Conservation (phyloP, 805 yeast species). For the Isabelozyma heimii region DNA sequence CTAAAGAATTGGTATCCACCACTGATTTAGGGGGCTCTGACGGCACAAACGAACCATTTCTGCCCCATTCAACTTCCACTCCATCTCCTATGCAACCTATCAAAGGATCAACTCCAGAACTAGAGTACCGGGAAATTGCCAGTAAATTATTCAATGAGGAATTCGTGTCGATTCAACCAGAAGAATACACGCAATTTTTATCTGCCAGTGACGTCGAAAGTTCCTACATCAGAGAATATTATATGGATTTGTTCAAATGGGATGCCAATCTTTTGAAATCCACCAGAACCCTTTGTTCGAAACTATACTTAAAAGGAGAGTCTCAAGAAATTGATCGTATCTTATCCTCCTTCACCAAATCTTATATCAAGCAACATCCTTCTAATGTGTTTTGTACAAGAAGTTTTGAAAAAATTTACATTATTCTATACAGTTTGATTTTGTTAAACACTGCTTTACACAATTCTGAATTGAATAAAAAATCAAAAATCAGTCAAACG, state of each 20-base stretch:
- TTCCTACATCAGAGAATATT: slow-evolving; percentile 36
- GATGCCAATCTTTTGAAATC: slow-evolving; percentile 53
- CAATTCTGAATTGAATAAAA: slow-evolving; percentile 42
- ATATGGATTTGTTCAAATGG: slow-evolving; percentile 47
- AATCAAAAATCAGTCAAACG: slow-evolving; percentile 36
- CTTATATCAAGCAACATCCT: slow-evolving; percentile 56
- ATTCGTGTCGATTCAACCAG: slow-evolving; percentile 41
- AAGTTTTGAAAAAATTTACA: slow-evolving; percentile 57
- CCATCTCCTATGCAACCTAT: background rate
- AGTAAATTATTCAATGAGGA: slow-evolving; percentile 34
- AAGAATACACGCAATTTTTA: slow-evolving; percentile 42
- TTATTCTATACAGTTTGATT: slow-evolving; percentile 67
- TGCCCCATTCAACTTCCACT: background rate
- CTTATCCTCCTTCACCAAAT: slow-evolving; percentile 61
- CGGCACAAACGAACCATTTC: background rate
- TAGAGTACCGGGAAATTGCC: slow-evolving; percentile 34
- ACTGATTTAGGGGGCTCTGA: background rate
- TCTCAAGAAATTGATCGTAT: slow-evolving; percentile 78
- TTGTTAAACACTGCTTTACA: slow-evolving; percentile 77
- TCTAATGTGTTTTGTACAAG: slow-evolving; percentile 47
- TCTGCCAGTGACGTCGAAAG: slow-evolving; percentile 40
- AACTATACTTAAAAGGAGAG: slow-evolving; percentile 76
- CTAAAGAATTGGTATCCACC: background rate
- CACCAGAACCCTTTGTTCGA: slow-evolving; percentile 59
- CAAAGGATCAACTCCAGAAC: slow-evolving; percentile 2